A percentile compares a stretch with the other conserved stretches of the same genome.
Conservation (phyloP, 1,139 yeast species). For the Hansenula lynferdii region DNA sequence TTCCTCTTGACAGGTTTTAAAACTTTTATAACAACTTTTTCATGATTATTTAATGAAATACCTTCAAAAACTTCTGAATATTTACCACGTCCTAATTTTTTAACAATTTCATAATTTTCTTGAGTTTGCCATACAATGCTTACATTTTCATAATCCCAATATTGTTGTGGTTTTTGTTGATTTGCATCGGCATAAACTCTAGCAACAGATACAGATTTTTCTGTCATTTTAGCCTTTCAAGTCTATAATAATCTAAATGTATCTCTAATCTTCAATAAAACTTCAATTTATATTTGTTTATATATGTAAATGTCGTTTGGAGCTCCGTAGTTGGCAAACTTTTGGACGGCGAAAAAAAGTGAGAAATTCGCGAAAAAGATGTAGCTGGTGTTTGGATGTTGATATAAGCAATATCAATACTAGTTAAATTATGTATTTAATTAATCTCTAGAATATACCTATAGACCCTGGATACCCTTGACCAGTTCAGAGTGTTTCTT, state of each 20-base stretch:
- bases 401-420: too few species aligned
- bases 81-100: constrained; percentile 75
- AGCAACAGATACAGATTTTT: constrained; percentile 28
- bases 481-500: constrained; percentile 45
- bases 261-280: too few species aligned
- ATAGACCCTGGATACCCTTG: constrained; percentile 31
- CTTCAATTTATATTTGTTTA: too few species aligned
- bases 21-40: constrained; percentile 57
- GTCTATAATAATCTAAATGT: too few species aligned
- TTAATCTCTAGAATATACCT: too few species aligned
- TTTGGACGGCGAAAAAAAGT: not conserved
- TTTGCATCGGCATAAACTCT: constrained; percentile 68
- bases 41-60: constrained; percentile 37
- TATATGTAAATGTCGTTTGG: too few species aligned
- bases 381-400: constrained; percentile 2
- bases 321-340: too few species aligned
- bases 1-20: constrained; percentile 77
- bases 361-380: too few species aligned
- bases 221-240: not conserved
- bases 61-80: constrained; percentile 79
- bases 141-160: constrained; percentile 77
- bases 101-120: constrained; percentile 61
- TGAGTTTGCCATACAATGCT: constrained; percentile 70
- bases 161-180: constrained; percentile 55
- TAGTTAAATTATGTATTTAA: too few species aligned